phyloP scores from a whole-genome alignment of 192 early-diverging fungal genomes.

The Coemansia javaensis region DNA sequence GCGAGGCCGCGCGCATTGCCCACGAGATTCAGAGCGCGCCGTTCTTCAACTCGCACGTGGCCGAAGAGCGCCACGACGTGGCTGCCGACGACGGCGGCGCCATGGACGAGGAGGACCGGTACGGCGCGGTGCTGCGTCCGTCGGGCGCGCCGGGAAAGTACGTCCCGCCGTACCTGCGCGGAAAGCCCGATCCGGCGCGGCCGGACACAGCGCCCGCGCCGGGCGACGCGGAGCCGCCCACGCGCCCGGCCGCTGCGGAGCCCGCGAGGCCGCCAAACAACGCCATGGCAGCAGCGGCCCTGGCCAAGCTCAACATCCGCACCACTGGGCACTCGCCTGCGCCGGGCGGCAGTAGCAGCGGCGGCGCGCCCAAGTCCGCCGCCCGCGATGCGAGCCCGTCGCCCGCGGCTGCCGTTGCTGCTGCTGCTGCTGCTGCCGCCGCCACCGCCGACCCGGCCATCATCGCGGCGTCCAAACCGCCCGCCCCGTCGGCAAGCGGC shows the following conservation, averaged over 20 bases:
- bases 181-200: slow-evolving; percentile 25
- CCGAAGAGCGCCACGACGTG: slow-evolving; percentile 80
- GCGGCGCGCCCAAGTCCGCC: neutral
- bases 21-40: slow-evolving; percentile 80
- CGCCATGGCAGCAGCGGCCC: slow-evolving; percentile 32
- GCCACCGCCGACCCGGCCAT: slow-evolving; percentile 23
- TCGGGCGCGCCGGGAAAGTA: slow-evolving; percentile 70
- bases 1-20: slow-evolving; percentile 80
- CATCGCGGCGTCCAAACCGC: slow-evolving; percentile 27
- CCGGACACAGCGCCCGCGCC: too few species aligned
- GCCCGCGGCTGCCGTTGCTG: neutral
- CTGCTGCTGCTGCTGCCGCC: too few species aligned
- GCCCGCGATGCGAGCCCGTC: neutral
- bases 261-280: slow-evolving; percentile 12
- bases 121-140: slow-evolving; percentile 73
- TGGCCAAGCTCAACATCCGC: slow-evolving; percentile 49
- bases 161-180: slow-evolving; percentile 75
- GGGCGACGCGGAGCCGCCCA: slow-evolving; percentile 1
- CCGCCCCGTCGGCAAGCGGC: slow-evolving; percentile 12
- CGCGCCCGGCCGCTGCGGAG: neutral
- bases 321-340: slow-evolving; percentile 26
- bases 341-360: slow-evolving; percentile 3
- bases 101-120: slow-evolving; percentile 90
- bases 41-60: slow-evolving; percentile 75
- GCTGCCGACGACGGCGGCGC: slow-evolving; percentile 53